Base-by-base conservation (phyloP, 768 basidiomycete genomes). In the Rhodotorula graminis region DNA sequence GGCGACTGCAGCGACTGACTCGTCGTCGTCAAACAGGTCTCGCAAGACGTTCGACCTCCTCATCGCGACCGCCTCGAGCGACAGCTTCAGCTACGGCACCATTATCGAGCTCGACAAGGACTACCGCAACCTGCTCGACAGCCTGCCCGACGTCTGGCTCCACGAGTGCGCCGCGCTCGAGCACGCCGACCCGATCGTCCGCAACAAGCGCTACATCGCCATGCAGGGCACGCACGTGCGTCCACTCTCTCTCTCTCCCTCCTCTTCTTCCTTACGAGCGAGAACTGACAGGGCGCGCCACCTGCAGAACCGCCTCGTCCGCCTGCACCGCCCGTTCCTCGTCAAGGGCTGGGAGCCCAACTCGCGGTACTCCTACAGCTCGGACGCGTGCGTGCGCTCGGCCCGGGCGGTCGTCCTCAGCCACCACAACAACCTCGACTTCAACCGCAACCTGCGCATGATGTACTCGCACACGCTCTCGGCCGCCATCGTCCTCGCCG, bases 251-350 rank as follows among this genome's bases (percentile, higher is more conserved):
- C 14, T 46, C 47, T 49, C 23, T 52, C 50, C 2, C 23, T 10
- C 25, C 37, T 25, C 9, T 29, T 8, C 37, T 42, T 2, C 31
- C 53, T 16, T 23, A 10, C 37, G 12, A 6, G 5, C 12, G 25
- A 2, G 40, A 9, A 31, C 12, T 29, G n/a, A 60, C 25, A 11
- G 8, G 23, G n/a, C 11, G n/a, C 55, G 33, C 23, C 37, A 37
- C 25, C 49, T 59, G 12, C 67, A 75, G 64, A 69, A 66, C 27
- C 70, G 74, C 8, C 69, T 75, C 29, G 65, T 71, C 12, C 67
- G 74, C 19, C 58, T 75, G 1, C 74, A 75, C 27, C 70, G 74
- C 1, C 74, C 74, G 3, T 75, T 75, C 68, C 52, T 75, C 16
- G 58, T 67, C 58, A 72, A 55, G 53, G 71, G 71, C 8, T 72